Conservation (phyloP, 1,284 basidiomycete species). For the Peniophora sp. region DNA sequence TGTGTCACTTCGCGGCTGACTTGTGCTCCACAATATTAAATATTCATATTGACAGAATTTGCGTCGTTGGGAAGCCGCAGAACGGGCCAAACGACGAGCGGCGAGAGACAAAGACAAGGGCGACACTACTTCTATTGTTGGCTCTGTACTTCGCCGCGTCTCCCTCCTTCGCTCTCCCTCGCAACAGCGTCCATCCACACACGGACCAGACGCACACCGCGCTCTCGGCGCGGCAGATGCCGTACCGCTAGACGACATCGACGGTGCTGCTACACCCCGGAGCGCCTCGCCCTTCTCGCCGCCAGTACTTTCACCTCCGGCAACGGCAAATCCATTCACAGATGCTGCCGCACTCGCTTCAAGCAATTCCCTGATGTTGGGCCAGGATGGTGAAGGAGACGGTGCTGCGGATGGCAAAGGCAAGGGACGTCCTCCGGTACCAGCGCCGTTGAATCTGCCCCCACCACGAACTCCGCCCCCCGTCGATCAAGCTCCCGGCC, state of each 20-base stretch:
- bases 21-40: conserved; percentile 5
- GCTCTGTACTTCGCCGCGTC: conserved; percentile 47
- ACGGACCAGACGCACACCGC: conserved; percentile 26
- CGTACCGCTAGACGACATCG: conserved; percentile 45
- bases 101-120: conserved; percentile 31
- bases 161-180: conserved; percentile 38
- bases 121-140: conserved; percentile 38
- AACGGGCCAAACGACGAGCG: conserved; percentile 61
- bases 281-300: conserved; percentile 28
- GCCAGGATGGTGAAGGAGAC: conserved; percentile 2
- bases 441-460: conserved; percentile 50
- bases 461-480: conserved; percentile 50
- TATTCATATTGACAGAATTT: conserved; percentile 42
- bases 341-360: conserved; percentile 22
- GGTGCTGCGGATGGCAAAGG: background rate
- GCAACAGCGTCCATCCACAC: conserved; percentile 21
- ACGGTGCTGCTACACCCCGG: conserved; percentile 22
- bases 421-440: conserved; percentile 24
- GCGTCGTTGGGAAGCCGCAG: conserved; percentile 63
- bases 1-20: conserved; percentile 21
- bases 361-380: too few species aligned
- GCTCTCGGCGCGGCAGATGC: conserved; percentile 31
- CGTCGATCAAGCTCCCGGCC: conserved; percentile 28
- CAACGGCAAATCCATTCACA: conserved; percentile 40
- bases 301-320: conserved; percentile 12